Evolutionary conservation across 164 flowering plant species (phyloP).

Genomic region (Berberis vulgaris): DNA sequence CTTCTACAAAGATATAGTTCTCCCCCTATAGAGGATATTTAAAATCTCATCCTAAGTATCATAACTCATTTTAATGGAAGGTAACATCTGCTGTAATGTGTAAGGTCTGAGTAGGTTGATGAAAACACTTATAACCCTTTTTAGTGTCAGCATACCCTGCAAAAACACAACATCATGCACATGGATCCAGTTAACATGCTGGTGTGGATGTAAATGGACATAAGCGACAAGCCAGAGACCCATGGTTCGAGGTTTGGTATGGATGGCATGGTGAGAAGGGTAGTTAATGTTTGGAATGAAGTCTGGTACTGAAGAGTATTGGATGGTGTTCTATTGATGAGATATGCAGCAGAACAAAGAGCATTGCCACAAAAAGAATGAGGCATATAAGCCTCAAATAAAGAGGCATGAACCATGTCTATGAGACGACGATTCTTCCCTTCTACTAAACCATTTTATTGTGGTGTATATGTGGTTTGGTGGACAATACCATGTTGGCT

Average conservation of each 20-base stretch:
- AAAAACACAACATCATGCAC: background rate
- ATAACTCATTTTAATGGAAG: background rate
- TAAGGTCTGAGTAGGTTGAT: background rate
- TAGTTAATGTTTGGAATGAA: background rate
- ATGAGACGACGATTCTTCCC: background rate
- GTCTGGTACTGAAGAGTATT: background rate
- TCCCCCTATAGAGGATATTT: background rate
- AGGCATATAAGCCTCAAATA: background rate
- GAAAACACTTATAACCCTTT: background rate
- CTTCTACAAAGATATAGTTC: background rate
- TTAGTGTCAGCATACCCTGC: background rate
- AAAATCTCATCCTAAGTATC: no score
- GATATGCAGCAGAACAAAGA: background rate
- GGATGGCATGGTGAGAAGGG: background rate
- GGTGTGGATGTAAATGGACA: background rate
- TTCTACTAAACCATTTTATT: conserved; percentile 4
- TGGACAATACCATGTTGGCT: no score
- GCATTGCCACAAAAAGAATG: background rate
- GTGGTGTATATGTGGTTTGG: background rate
- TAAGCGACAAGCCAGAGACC: background rate
- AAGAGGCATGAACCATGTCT: background rate
- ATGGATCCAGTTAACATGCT: background rate
- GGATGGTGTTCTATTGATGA: background rate
- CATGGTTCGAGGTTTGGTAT: background rate
- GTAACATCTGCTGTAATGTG: background rate